Conservation (phyloP, 2,329 filamentous ascomycete species). For the Alternaria sp. region DNA sequence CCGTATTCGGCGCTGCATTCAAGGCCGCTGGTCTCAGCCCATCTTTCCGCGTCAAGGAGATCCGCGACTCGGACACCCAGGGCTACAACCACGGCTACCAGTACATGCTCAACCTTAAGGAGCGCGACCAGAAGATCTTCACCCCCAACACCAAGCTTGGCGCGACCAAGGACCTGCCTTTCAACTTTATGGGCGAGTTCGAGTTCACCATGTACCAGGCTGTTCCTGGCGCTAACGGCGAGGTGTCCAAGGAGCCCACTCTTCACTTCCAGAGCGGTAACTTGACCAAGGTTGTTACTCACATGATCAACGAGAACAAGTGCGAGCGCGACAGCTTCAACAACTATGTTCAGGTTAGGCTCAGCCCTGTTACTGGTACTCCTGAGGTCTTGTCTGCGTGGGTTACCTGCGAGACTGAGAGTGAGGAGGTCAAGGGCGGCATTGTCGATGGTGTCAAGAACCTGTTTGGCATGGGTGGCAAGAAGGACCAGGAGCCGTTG, state of each 20-base stretch:
- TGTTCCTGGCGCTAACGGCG: conserved; percentile 57
- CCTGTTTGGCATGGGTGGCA: conserved; percentile 90
- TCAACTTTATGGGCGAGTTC: conserved; percentile 84
- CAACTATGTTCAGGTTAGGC: conserved; percentile 77
- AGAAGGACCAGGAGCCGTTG: conserved; percentile 79
- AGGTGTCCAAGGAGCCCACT: conserved; percentile 64
- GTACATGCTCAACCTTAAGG: conserved; percentile 73
- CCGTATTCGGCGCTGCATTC: conserved; percentile 95
- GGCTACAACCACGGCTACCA: conserved; percentile 77
- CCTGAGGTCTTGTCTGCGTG: conserved; percentile 78
- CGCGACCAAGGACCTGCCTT: conserved; percentile 80
- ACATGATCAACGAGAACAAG: conserved; percentile 78
- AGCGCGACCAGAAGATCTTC: conserved; percentile 83
- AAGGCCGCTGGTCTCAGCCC: conserved; percentile 90
- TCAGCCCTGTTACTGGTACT: conserved; percentile 76
- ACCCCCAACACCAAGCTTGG: conserved; percentile 77
- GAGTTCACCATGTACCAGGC: conserved; percentile 80
- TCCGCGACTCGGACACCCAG: conserved; percentile 78
- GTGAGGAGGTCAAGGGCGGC: conserved; percentile 72
- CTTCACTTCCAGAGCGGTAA: conserved; percentile 79
- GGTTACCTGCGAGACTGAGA: conserved; percentile 84
- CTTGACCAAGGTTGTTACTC: conserved; percentile 79
- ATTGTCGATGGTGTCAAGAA: conserved; percentile 96
- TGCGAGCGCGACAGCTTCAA: conserved; percentile 79
- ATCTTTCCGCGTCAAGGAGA: conserved; percentile 97